Evolutionary conservation across 208 protist species (phyloP).

Genomic region (Porcisia hertigi): DNA sequence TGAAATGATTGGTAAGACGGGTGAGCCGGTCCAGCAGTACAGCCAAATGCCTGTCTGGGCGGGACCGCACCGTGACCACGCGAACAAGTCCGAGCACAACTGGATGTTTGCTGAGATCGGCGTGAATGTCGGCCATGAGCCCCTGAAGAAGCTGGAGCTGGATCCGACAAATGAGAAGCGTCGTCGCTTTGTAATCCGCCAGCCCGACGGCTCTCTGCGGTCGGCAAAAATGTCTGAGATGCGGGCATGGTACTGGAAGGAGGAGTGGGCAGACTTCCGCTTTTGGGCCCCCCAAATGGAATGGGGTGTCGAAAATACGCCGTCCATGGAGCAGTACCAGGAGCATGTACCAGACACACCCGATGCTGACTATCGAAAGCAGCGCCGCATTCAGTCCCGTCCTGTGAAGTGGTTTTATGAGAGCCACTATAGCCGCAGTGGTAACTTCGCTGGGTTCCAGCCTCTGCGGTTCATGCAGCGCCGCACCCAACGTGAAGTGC

Average conservation of each 20-base stretch:
- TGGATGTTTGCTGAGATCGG: conserved; percentile 96
- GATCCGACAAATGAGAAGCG: conserved; percentile 94
- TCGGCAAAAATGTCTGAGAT: conserved; percentile 96
- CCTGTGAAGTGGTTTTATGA: conserved; percentile 95
- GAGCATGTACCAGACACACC: conserved; percentile 92
- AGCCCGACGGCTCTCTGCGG: conserved; percentile 92
- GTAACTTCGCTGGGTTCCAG: conserved; percentile 90
- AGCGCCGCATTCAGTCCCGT: conserved; percentile 87
- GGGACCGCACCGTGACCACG: conserved; percentile 89
- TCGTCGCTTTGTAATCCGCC: conserved; percentile 90
- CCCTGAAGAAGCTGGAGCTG: conserved; percentile 92
- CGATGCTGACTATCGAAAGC: conserved; percentile 90
- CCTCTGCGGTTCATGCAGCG: conserved; percentile 92
- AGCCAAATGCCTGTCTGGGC: conserved; percentile 92
- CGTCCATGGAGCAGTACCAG: conserved; percentile 92
- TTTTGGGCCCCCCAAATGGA: conserved; percentile 95
- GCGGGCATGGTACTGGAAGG: conserved; percentile 95
- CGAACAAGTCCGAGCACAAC: conserved; percentile 93
- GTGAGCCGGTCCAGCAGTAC: conserved; percentile 94
- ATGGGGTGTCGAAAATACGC: conserved; percentile 92
- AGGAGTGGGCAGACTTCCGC: conserved; percentile 94
- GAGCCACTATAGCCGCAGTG: conserved; percentile 92
- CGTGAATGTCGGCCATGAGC: conserved; percentile 93
- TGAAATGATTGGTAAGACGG: conserved; percentile 91
- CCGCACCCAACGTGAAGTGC: conserved; percentile 86